Evolutionary conservation across 1,284 basidiomycete species (phyloP).

Genomic region (Moniliophthora roreri): DNA sequence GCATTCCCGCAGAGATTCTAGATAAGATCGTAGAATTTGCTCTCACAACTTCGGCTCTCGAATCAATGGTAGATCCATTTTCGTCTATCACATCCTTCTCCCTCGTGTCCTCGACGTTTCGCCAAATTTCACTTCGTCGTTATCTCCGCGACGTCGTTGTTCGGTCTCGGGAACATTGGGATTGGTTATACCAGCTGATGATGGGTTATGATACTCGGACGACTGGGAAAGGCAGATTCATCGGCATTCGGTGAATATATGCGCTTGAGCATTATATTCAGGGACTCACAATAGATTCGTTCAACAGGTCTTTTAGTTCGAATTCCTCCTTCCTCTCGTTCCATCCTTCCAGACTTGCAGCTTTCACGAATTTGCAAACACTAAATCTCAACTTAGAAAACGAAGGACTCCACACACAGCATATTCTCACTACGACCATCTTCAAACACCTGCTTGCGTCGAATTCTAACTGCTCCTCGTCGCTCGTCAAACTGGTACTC

Average conservation of each 20-base stretch:
- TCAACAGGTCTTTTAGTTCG: neutral
- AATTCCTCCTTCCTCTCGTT: neutral
- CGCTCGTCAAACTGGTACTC: constrained; percentile 44
- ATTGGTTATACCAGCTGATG: neutral
- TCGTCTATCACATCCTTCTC: neutral
- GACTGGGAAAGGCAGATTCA: neutral
- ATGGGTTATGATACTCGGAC: neutral
- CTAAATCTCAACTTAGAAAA: constrained; percentile 36
- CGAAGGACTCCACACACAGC: constrained; percentile 39
- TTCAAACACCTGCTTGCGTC: constrained; percentile 26
- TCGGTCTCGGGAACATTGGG: neutral
- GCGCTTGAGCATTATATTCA: neutral
- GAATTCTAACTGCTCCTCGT: constrained; percentile 10
- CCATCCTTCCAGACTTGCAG: constrained; percentile 3
- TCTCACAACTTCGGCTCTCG: neutral
- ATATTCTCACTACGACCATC: constrained; percentile 28
- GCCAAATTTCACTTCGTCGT: neutral
- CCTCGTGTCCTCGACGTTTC: neutral
- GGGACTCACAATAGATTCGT: neutral
- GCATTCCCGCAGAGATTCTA: neutral
- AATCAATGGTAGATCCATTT: neutral
- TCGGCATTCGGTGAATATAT: constrained; percentile 3
- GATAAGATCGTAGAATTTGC: neutral
- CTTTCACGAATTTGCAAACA: constrained; percentile 27
- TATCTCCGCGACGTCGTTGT: neutral